Evolutionary conservation across 306 rosid genomes (phyloP), one percentile per base, ranked within the genome.

Genomic region (Carpinus fangiana): DNA sequence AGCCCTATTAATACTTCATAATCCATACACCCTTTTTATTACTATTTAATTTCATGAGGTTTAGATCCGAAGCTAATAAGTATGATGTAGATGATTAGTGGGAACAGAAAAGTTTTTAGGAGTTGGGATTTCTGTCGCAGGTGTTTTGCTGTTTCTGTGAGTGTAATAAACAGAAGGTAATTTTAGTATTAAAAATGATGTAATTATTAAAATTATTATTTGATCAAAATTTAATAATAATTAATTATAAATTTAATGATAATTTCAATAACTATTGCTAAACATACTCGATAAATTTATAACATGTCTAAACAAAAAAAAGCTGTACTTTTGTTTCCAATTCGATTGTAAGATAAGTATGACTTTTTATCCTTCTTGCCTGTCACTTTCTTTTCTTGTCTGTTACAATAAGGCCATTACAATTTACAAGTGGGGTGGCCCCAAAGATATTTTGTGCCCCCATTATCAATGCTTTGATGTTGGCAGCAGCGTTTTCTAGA

Each of bases 301-400:
- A n/a, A n/a, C n/a, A n/a, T n/a, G n/a, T n/a, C n/a, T n/a, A n/a
- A n/a, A n/a, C n/a, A n/a, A n/a, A n/a, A n/a, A n/a, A n/a, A n/a
- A n/a, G 47, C 48, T 0, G 7, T 16, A 4, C 26, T 18, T 8
- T 66, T 66, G 13, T 38, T 3, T 66, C 50, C 50, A 13, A 17
- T 66, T 38, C 50, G 18, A 17, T 17, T 18, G 50, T 38, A 41
- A 67, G 72, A 41, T 67, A 67, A 67, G 23, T 64, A 66, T 17
- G 14, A 7, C 72, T 21, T 23, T 23, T 1, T 17, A 41, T 36
- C 26, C 26, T 38, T 66, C 14, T 16, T 9, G 13, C 6, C 23
- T n/a, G 28, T 67, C 72, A 36, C 72, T 67, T 67, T n/a, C 72
- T 38, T 38, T 18, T 18, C 7, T 67, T 41, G 31, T 67, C 72